Evolutionary conservation across 2,329 filamentous ascomycete species (phyloP).

Genomic region (Exophiala sideris): DNA sequence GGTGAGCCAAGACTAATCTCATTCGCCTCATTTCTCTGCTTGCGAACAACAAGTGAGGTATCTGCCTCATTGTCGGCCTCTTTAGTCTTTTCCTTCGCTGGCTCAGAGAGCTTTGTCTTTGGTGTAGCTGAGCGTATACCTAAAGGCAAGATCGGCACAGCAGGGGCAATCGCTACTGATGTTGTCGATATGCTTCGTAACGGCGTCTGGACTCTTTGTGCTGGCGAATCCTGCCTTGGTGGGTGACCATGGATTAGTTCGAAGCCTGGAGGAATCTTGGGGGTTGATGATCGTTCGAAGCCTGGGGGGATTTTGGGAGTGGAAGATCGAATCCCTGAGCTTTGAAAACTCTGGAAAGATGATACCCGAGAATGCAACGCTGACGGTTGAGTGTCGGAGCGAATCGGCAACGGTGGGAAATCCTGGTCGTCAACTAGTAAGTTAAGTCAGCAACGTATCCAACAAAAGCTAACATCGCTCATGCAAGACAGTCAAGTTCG

Average conservation of each 20-base stretch:
- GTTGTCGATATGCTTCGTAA: slow-evolving; percentile 36
- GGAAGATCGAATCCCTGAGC: slow-evolving; percentile 25
- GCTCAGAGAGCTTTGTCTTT: slow-evolving; percentile 28
- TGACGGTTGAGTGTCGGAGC: slow-evolving; percentile 33
- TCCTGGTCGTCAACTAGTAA: slow-evolving; percentile 42
- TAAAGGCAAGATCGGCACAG: slow-evolving; percentile 33
- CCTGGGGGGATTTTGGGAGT: slow-evolving; percentile 28
- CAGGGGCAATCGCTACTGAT: slow-evolving; percentile 33
- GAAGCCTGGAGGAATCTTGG: slow-evolving; percentile 29
- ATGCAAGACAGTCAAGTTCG: slow-evolving; percentile 16
- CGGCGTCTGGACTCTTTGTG: slow-evolving; percentile 42
- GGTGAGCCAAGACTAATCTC: slow-evolving; percentile 44
- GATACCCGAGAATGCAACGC: slow-evolving; percentile 37
- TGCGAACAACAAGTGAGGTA: not conserved
- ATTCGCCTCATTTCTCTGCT: slow-evolving; percentile 27
- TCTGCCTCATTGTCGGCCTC: slow-evolving; percentile 3
- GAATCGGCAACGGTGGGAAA: slow-evolving; percentile 43
- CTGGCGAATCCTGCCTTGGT: slow-evolving; percentile 31
- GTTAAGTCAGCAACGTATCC: slow-evolving; percentile 31
- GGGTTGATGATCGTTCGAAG: slow-evolving; percentile 30
- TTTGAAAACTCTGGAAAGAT: slow-evolving; percentile 31
- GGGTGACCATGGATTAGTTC: slow-evolving; percentile 48
- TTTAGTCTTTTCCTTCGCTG: slow-evolving; percentile 6
- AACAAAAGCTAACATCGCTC: slow-evolving; percentile 14
- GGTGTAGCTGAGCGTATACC: slow-evolving; percentile 20